Conservation (phyloP, 2,329 filamentous ascomycete species). For the Pestalotiopsis sp. region DNA sequence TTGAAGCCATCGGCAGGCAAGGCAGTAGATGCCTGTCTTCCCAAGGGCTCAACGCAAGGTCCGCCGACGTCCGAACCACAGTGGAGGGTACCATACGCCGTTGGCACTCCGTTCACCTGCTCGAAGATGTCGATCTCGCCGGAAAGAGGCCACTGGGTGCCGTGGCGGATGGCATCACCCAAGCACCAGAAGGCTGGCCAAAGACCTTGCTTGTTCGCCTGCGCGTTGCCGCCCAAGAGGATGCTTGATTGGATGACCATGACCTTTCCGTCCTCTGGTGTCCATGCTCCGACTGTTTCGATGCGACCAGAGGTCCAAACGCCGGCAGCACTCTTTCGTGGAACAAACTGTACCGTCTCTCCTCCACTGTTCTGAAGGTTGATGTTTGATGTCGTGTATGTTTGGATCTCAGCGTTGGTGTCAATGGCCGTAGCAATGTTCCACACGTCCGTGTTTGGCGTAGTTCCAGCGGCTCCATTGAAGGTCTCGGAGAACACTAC, state of each 20-base stretch:
- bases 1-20: conserved; percentile 52
- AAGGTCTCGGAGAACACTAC: conserved; percentile 50
- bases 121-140: conserved; percentile 55
- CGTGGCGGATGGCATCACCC: conserved; percentile 46
- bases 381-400: conserved; percentile 42
- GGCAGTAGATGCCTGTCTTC: conserved; percentile 34
- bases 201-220: conserved; percentile 45
- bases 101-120: conserved; percentile 46
- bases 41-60: conserved; percentile 48
- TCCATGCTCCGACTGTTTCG: conserved; percentile 49
- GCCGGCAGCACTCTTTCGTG: conserved; percentile 38
- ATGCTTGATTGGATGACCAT: conserved; percentile 47
- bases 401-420: conserved; percentile 51
- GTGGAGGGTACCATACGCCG: conserved; percentile 50
- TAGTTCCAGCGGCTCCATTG: conserved; percentile 37
- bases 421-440: conserved; percentile 45
- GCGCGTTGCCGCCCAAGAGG: conserved; percentile 42
- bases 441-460: conserved; percentile 43
- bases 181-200: conserved; percentile 59
- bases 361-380: conserved; percentile 55
- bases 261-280: conserved; percentile 38
- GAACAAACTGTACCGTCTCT: conserved; percentile 53
- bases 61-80: conserved; percentile 46
- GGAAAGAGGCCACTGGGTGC: conserved; percentile 48
- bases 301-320: conserved; percentile 53